Percentiles rank a stretch among this genome's conserved stretches.
These are phyloP conservation scores for Aspergillus sp. DNA, from an alignment of 2,329 filamentous ascomycete genomes.

Conservation along the genomic window DNA sequence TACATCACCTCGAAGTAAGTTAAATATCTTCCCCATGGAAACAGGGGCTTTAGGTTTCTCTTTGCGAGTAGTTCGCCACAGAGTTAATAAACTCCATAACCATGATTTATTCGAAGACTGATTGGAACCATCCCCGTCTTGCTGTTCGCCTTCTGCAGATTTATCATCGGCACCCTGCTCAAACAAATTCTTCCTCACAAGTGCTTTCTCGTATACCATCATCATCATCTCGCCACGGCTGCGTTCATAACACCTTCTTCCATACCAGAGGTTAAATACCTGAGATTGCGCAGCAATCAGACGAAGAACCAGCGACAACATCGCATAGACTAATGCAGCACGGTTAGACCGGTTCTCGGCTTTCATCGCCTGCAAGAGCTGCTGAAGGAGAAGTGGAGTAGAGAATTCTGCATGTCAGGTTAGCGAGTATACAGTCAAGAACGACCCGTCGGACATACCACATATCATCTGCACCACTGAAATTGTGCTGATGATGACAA, in stretches of 20 bases:
- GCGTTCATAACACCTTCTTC: constrained; percentile 79
- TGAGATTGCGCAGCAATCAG: constrained; percentile 64
- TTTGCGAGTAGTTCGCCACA: constrained; percentile 25
- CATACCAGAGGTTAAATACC: constrained; percentile 76
- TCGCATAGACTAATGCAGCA: constrained; percentile 65
- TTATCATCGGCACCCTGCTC: constrained; percentile 32
- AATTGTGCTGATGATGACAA: constrained; percentile 66
- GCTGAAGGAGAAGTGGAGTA: constrained; percentile 69
- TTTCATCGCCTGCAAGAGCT: constrained; percentile 67
- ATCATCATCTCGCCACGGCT: constrained; percentile 83
- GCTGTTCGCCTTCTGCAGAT: constrained; percentile 17
- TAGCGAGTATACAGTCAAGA: neutral
- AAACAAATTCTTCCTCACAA: constrained; percentile 62
- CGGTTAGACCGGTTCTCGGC: constrained; percentile 50
- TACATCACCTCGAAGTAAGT: constrained; percentile 67
- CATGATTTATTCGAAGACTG: constrained; percentile 22
- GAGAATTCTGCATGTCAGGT: constrained; percentile 50
- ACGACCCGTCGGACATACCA: constrained; percentile 36
- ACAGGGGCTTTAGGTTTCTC: constrained; percentile 57
- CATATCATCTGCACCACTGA: constrained; percentile 63
- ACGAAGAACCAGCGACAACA: constrained; percentile 60
- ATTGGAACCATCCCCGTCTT: constrained; percentile 11
- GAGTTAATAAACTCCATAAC: constrained; percentile 24
- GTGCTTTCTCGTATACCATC: constrained; percentile 77
- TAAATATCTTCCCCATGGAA: constrained; percentile 87